Conservation (phyloP, 2,329 filamentous ascomycete genomes). For the Colletotrichum destructivum region DNA sequence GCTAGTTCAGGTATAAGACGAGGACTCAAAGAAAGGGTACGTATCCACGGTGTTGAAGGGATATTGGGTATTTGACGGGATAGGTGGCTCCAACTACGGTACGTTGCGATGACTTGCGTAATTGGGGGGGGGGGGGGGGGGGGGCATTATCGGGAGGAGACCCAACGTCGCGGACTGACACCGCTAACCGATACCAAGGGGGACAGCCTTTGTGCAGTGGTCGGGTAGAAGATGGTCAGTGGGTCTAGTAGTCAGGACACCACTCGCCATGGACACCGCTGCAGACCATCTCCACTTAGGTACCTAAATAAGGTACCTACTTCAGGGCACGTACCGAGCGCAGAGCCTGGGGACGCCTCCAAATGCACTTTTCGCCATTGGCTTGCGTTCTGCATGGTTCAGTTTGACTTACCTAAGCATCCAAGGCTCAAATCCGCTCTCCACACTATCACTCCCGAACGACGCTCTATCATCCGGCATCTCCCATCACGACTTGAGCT, state of each 20-base stretch:
- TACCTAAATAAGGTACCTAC: background rate
- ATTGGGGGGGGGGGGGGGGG: constrained; percentile 6
- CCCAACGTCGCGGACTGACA: constrained; percentile 17
- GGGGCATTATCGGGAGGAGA: constrained; percentile 8
- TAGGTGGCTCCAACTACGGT: constrained; percentile 5
- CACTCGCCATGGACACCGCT: background rate
- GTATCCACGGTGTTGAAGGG: background rate
- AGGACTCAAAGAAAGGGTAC: background rate
- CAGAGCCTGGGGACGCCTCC: background rate
- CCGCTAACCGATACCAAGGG: constrained; percentile 21
- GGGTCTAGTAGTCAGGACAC: background rate
- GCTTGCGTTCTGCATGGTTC: background rate
- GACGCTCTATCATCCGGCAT: constrained; percentile 4
- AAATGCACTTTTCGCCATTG: constrained; percentile 13
- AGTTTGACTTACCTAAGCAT: constrained; percentile 37
- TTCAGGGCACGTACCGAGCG: constrained; percentile 1
- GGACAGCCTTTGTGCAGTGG: constrained; percentile 19
- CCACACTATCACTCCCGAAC: constrained; percentile 7
- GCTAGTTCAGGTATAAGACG: background rate
- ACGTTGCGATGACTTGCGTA: constrained; percentile 7
- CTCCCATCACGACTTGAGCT: constrained; percentile 1
- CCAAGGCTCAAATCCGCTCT: constrained; percentile 7
- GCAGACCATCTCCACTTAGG: background rate
- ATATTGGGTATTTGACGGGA: constrained; percentile 3
- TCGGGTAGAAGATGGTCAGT: background rate